Conservation (phyloP, 139 green algal genomes). For the Yamagishiella unicocca region DNA sequence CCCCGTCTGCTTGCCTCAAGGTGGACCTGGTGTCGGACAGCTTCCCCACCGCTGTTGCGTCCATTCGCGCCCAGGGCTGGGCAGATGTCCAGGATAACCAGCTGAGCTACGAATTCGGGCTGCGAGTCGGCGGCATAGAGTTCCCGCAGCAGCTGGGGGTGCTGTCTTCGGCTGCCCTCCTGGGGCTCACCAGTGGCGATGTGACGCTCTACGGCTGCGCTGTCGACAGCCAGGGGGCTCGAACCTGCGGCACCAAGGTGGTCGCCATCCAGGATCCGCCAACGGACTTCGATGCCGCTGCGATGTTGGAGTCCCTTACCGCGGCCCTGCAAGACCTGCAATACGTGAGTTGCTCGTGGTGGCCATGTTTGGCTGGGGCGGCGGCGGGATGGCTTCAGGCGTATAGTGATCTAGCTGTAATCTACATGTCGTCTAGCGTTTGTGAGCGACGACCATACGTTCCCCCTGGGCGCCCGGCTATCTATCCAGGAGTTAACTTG, state of each 20-base stretch:
- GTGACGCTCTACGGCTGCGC: slow-evolving; percentile 14
- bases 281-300: not conserved
- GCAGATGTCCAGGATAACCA: not conserved
- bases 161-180: not conserved
- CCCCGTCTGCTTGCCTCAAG: not conserved
- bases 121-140: not conserved
- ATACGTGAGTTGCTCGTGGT: no score
- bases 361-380: no score
- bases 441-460: no score
- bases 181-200: slow-evolving; percentile 11
- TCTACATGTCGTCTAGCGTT: no score
- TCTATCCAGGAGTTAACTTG: no score
- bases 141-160: not conserved
- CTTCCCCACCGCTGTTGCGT: slow-evolving; percentile 8
- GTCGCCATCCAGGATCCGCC: not conserved
- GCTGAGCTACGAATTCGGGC: slow-evolving; percentile 34
- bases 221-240: not conserved
- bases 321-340: not conserved
- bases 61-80: not conserved
- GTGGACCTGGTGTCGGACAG: not conserved
- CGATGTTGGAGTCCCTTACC: not conserved
- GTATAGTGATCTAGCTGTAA: no score
- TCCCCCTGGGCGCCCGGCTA: no score
- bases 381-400: no score
- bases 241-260: not conserved